Percentiles rank a stretch among this genome's conserved stretches.
Conservation (phyloP, 306 rosid genomes). For the Rosa multiflora region DNA sequence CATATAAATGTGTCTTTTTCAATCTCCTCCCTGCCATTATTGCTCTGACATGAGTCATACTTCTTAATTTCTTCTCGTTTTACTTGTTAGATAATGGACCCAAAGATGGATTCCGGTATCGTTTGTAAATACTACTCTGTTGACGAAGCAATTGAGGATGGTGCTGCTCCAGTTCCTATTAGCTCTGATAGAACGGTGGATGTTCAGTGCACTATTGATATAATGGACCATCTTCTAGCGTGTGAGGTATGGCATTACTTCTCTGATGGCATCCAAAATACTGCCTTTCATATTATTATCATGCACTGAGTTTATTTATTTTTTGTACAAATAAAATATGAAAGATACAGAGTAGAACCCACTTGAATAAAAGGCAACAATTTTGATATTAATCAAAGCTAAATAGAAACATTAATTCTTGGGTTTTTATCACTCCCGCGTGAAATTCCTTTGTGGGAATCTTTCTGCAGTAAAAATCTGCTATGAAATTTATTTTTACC, state of each 20-base stretch:
- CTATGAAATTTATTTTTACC: neutral
- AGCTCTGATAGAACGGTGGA: constrained; percentile 70
- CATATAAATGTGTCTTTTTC: neutral
- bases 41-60: neutral
- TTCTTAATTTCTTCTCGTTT: neutral
- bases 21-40: neutral
- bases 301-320: neutral
- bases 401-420: neutral
- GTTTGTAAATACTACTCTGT: constrained; percentile 78
- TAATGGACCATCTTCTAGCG: constrained; percentile 91
- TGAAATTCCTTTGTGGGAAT: neutral
- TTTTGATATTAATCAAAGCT: neutral
- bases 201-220: constrained; percentile 70
- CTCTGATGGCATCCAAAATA: constrained; percentile 1
- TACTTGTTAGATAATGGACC: constrained; percentile 87
- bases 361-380: neutral
- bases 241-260: constrained; percentile 68
- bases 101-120: constrained; percentile 99
- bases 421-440: neutral
- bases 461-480: neutral
- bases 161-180: constrained; percentile 93
- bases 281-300: neutral
- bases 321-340: neutral
- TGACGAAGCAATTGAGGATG: constrained; percentile 92
- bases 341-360: neutral